phyloP scores from a whole-genome alignment of 2,329 filamentous ascomycete species.

The Ophiocordyceps camponoti-saundersi region DNA sequence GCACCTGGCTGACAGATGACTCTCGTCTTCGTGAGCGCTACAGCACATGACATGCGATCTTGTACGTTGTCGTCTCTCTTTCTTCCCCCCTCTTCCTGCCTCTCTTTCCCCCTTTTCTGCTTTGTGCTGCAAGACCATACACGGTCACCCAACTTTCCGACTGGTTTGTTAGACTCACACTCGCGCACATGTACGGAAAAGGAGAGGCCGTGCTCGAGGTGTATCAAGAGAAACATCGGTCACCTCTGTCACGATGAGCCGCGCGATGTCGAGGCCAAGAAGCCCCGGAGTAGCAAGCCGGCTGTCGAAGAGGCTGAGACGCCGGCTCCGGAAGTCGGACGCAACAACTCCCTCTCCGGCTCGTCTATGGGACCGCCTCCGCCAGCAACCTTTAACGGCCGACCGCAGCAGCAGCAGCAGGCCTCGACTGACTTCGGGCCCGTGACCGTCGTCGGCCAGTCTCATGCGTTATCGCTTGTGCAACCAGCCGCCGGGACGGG shows the following conservation, averaged over 20 bases:
- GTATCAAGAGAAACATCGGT: slow-evolving; percentile 96
- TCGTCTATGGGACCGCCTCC: slow-evolving; percentile 34
- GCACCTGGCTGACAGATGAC: slow-evolving; percentile 2
- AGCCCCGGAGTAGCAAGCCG: slow-evolving; percentile 45
- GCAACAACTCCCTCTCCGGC: slow-evolving; percentile 38
- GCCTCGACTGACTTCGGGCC: slow-evolving; percentile 24
- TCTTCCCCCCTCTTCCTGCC: not conserved
- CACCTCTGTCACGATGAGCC: slow-evolving; percentile 97
- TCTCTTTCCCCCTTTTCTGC: not conserved
- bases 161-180: slow-evolving; percentile 10
- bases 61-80: slow-evolving; percentile 35
- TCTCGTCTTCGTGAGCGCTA: slow-evolving; percentile 7
- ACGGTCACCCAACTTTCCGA: not conserved
- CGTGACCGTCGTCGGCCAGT: slow-evolving; percentile 27
- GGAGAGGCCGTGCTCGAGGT: slow-evolving; percentile 93
- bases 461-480: slow-evolving; percentile 47
- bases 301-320: slow-evolving; percentile 44
- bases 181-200: slow-evolving; percentile 17
- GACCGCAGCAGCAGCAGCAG: slow-evolving; percentile 7
- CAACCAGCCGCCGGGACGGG: slow-evolving; percentile 54
- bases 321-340: slow-evolving; percentile 24
- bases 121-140: not conserved
- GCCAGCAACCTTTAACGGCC: slow-evolving; percentile 22
- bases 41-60: slow-evolving; percentile 90
- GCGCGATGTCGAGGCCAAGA: slow-evolving; percentile 67